Evolutionary conservation across 352 stramenopile species (phyloP).

Genomic region (Phytophthora fragariaefolia): DNA sequence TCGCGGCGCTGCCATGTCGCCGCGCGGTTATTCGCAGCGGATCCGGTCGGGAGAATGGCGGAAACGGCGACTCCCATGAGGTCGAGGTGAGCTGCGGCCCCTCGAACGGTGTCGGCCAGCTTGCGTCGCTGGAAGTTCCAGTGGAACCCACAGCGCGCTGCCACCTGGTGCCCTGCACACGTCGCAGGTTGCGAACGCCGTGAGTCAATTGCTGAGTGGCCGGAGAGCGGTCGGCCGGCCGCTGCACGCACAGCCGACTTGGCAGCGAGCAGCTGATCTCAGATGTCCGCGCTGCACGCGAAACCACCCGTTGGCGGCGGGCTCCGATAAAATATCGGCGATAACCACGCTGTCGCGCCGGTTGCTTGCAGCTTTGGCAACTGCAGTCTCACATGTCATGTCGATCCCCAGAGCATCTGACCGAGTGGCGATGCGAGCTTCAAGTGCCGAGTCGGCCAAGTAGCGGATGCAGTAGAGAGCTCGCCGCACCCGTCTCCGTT

Average conservation of each 20-base stretch:
- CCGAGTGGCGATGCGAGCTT: background rate
- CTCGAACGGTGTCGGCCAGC: slow-evolving; percentile 13
- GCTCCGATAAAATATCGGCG: no score
- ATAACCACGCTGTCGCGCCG: background rate
- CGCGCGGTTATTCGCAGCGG: background rate
- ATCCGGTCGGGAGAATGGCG: no score
- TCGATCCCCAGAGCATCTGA: background rate
- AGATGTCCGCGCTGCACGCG: slow-evolving; percentile 5
- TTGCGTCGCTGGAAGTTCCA: slow-evolving; percentile 9
- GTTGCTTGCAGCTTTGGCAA: background rate
- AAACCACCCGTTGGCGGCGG: background rate
- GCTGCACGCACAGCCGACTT: slow-evolving; percentile 20
- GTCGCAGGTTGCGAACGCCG: slow-evolving; percentile 23
- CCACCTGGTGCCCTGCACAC: slow-evolving; percentile 20
- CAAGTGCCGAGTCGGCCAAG: background rate
- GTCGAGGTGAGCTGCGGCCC: background rate
- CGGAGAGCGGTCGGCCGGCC: no score
- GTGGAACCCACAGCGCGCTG: slow-evolving; percentile 18
- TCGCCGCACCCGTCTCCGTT: slow-evolving; percentile 17
- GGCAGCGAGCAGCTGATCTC: slow-evolving; percentile 12
- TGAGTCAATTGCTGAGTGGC: no score
- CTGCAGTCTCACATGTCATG: slow-evolving; percentile 18
- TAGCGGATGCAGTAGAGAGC: slow-evolving; percentile 10
- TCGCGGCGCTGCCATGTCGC: background rate
- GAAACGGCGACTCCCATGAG: no score